Percentiles rank a stretch among this genome's conserved stretches.
Conservation (phyloP, 1,284 basidiomycete species). For the Tilletiopsis washingtonensis region DNA sequence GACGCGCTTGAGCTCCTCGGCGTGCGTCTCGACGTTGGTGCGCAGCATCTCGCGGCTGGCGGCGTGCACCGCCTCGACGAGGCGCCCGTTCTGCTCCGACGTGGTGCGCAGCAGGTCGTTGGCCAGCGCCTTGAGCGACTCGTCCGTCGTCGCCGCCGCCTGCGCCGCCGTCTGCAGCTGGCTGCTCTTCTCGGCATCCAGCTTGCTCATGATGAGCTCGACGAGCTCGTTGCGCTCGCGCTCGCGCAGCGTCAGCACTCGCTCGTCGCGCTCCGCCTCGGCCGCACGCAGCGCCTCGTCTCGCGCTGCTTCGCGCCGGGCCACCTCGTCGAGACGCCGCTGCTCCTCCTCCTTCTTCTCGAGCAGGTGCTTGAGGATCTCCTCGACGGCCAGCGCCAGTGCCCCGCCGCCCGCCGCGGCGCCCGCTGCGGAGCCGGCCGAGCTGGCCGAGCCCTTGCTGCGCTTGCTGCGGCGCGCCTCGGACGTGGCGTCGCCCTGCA, state of each 20-base stretch:
- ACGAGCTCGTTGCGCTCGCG: constrained; percentile 20
- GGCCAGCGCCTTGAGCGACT: constrained; percentile 22
- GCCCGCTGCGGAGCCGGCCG: neutral
- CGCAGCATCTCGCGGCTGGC: constrained; percentile 31
- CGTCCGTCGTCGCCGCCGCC: constrained; percentile 17
- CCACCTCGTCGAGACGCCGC: constrained; percentile 3
- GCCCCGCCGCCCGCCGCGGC: constrained; percentile 12
- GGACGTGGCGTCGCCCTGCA: neutral
- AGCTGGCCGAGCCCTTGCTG: neutral
- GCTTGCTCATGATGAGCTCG: constrained; percentile 14
- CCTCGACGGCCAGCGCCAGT: constrained; percentile 34
- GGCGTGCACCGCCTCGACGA: constrained; percentile 29
- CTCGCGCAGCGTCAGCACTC: constrained; percentile 9
- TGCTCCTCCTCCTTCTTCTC: constrained; percentile 30
- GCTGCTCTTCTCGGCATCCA: constrained; percentile 31
- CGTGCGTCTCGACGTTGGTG: constrained; percentile 27
- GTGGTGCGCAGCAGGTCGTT: constrained; percentile 20
- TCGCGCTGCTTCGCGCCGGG: neutral
- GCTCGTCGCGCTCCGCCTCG: neutral
- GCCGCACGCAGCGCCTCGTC: neutral
- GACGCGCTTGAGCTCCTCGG: constrained; percentile 31
- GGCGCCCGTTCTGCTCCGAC: constrained; percentile 23
- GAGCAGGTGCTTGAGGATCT: constrained; percentile 39
- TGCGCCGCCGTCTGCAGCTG: constrained; percentile 22
- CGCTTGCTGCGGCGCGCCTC: neutral